Evolutionary conservation across 139 green algal genomes (phyloP), one percentile per base, ranked within the genome.

Genomic region (Tetradesmus lagerheimii): DNA sequence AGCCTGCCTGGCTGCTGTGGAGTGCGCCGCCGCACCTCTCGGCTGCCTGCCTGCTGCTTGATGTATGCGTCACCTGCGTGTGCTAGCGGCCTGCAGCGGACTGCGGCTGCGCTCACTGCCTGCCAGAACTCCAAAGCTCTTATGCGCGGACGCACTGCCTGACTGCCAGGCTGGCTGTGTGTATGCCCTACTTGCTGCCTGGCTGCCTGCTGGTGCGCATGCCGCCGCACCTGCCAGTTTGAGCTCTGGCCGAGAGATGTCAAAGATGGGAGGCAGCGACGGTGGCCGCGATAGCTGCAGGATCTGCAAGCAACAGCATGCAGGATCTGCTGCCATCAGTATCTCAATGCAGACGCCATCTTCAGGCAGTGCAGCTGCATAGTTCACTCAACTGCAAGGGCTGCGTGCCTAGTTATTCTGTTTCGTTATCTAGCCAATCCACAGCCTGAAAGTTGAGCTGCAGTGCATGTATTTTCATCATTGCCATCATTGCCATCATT

Each of bases 181-280:
- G 45, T 12, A 12, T 57, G 45, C 76, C n/a, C n/a, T n/a, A 53
- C 35, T 34, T 43, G 12, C 76, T 83, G 31, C 76, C 37, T 43
- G 18, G 12, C 80, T 85, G 41, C 27, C 0, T 43, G 29, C 47
- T 88, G 43, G 18, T 47, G 5, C n/a, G 45, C 18, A 31, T 8
- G 2, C 29, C 23, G 15, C 18, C 66, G 11, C 67, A 96, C 96
- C 96, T 86, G 94, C 98, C 57, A 99, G 95, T 92, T 99, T 99
- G 25, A 99, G 93, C 92, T 99, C 98, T 9, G 97, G 95, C 16
- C 96, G 89, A 0, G 96, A 94, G 81, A 99, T 95, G 80, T 99
- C 97, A 35, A 90, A 92, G 66, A 99, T 96, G 41, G 98, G 96
- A 6, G 98, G 97, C 62, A 98, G 92, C 2, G 95, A 86, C 4